These are phyloP conservation scores for Omphalea diandra DNA, from an alignment of 441 rosid species.

Conservation along the genomic window DNA sequence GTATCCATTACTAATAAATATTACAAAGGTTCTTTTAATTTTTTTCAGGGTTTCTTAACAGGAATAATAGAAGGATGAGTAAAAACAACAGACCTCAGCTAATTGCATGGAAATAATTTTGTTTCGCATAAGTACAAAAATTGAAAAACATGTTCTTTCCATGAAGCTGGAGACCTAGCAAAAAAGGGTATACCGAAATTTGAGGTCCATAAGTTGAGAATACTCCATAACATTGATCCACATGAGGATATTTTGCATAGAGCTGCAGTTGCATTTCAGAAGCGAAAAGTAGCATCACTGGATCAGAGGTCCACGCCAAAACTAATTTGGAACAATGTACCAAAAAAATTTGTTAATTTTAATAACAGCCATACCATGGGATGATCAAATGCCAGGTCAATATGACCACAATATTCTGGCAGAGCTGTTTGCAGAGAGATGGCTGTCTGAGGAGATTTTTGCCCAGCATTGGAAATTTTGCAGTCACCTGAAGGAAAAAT, in stretches of 20 bases:
- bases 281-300: slow-evolving; percentile 9
- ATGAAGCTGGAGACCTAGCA: not conserved
- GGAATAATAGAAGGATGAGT: not conserved
- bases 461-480: slow-evolving; percentile 48
- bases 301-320: slow-evolving; percentile 4
- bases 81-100: not conserved
- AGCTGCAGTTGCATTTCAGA: slow-evolving; percentile 40
- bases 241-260: slow-evolving; percentile 55
- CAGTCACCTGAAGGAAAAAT: slow-evolving; percentile 46
- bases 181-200: slow-evolving; percentile 51
- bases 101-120: too few species aligned
- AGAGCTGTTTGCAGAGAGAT: slow-evolving; percentile 49
- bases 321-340: not conserved
- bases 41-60: not conserved
- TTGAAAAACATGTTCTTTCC: not conserved
- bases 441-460: slow-evolving; percentile 42
- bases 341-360: not conserved
- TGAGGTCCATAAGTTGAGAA: slow-evolving; percentile 71
- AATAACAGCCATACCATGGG: slow-evolving; percentile 40
- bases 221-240: slow-evolving; percentile 66
- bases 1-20: not conserved
- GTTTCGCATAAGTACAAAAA: too few species aligned
- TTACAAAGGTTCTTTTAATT: not conserved
- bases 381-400: slow-evolving; percentile 65
- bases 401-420: slow-evolving; percentile 43